Evolutionary conservation across 768 basidiomycete species (phyloP), one percentile per base, ranked within the genome.

Genomic region (Ramaria sp.): DNA sequence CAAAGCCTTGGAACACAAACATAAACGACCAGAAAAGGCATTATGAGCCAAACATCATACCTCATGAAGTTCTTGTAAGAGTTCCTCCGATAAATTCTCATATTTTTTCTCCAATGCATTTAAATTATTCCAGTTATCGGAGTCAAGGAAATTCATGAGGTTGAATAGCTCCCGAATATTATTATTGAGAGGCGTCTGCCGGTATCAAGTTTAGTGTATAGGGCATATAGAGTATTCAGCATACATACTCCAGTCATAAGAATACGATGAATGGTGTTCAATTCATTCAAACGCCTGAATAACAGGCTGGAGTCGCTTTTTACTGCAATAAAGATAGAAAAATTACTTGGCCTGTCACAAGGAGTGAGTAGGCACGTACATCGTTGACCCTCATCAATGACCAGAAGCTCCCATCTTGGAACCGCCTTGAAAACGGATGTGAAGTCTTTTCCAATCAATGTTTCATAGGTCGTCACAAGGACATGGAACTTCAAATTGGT

Each of bases 111-210:
- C 84, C 11, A 97, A 74, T 6, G 68, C 75, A 63, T 85, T 81
- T 20, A 97, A 72, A 66, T 98, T 82, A 5, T 70, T 67, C 90
- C 90, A 91, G 60, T 86, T 74, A 12, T 70, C 62, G 5, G 87
- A 81, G 66, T 93, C 90, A 17, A 98, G 78, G 73, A 98, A 98
- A 67, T 92, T 90, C 84, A 99, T 92, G 43, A 99, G 76, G 68
- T 94, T 98, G 75, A 98, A 95, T 24, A 99, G 71, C 70, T 99
- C 96, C 48, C 91, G 79, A 22, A 99, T 86, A 66, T 97, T 98
- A 73, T 98, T 98, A 70, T 98, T 98, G 58, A 98, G 69, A 0
- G 95, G 95, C 0, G 96, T 98, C 79, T 91, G 58, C n/a, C 15
- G 43, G 12, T 12, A 19, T 33, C 30, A 6, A 38, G 6, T 17